Base-by-base conservation (phyloP, 129 eudicot species). In the Scalesia atractyloides region DNA sequence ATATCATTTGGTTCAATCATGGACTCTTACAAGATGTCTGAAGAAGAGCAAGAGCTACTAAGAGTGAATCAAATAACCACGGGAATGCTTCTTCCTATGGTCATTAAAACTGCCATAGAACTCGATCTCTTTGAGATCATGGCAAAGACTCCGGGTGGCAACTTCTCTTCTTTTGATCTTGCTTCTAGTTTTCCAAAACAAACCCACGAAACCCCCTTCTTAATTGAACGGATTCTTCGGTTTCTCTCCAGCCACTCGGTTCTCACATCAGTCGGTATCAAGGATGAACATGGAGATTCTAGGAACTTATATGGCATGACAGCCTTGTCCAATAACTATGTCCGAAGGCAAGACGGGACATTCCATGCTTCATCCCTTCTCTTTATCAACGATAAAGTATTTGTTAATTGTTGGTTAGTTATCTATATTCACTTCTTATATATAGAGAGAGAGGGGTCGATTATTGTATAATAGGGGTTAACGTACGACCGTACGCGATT, bases 151-250 rank as follows among this genome's bases (percentile, higher is more conserved):
- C 73, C 17, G 15, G 63, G 73, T 33, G 75, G 76, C 9, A 74
- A 41, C 20, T 80, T 82, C 16, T 68, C 79, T 8, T 68, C 72
- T 53, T 36, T 11, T n/a, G 84, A 81, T 62, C 60, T 81, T 7
- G 86, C 61, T 34, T 39, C 62, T 39, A 39, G 44, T 39, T 9
- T 39, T 39, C 44, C 44, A 5, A 39, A 9, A 39, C 10, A 39
- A 39, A 72, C 58, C 52, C 77, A 68, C 0, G 46, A 79, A 30
- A 82, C 86, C 2, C 54, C 82, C 1, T 9, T 20, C 17, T 26
- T 82, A 74, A 41, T 82, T 9, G 89, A 85, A 48, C 79, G 86
- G 8, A 78, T 85, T 80, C 84, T 85, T 17, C 53, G 84, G 48
- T 66, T 78, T 46, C 80, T 85, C 0, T 82, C 84, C 39, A 66